Conservation (phyloP, 306 rosid genomes). For the Cajanus cajan region DNA sequence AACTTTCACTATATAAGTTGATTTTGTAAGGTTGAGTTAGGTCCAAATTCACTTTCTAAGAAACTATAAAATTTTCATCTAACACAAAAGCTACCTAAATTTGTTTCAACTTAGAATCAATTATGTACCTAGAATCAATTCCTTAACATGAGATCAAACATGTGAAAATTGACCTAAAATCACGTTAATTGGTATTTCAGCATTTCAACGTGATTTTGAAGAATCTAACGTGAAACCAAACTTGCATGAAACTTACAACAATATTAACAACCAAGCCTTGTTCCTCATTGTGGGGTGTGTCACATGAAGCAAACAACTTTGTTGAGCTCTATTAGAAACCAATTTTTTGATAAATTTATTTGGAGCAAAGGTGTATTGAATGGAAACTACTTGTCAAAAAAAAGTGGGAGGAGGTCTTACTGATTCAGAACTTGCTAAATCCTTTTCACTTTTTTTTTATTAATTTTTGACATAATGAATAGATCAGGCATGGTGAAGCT, state of each 20-base stretch:
- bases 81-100: no score
- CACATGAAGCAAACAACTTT: neutral
- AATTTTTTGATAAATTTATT: neutral
- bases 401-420: neutral
- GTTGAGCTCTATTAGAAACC: neutral
- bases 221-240: no score
- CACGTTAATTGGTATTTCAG: no score
- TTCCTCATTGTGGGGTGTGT: neutral
- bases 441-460: neutral
- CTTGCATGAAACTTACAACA: neutral
- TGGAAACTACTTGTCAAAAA: neutral
- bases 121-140: no score
- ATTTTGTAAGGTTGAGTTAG: no score
- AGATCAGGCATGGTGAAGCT: constrained; percentile 98
- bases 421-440: constrained; percentile 20
- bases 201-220: no score
- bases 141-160: no score
- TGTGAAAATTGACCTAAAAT: no score
- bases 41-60: no score
- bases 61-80: no score
- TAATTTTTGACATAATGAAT: constrained; percentile 20
- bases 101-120: no score
- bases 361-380: neutral
- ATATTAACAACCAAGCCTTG: neutral
- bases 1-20: no score